Conservation (phyloP, 2,329 filamentous ascomycete species). For the Xylaria sp. region DNA sequence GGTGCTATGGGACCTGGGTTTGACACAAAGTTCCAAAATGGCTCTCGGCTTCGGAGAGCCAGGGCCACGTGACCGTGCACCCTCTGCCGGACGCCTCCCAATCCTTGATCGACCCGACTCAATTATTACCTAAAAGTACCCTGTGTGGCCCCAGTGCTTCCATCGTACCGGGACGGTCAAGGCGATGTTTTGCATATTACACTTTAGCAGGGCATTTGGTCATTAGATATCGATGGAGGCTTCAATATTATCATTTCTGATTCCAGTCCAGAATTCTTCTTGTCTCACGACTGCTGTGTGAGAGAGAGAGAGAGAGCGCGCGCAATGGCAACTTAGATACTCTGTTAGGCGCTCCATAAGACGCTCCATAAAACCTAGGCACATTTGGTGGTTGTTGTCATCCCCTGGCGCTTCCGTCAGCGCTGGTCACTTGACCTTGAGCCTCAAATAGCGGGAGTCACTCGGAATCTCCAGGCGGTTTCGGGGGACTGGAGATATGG, state of each 20-base stretch:
- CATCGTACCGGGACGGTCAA: background rate
- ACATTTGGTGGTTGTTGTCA: too few relatives aligned
- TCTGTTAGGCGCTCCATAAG: too few relatives aligned
- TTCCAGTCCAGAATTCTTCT: too few relatives aligned
- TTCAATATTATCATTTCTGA: too few relatives aligned
- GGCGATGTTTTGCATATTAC: background rate
- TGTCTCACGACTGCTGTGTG: too few relatives aligned
- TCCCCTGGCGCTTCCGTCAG: too few relatives aligned
- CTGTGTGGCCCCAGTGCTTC: background rate
- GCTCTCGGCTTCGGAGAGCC: constrained; percentile 13
- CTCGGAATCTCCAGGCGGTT: background rate
- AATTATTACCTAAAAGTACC: background rate
- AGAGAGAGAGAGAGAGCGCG: too few relatives aligned
- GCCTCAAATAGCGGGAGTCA: background rate
- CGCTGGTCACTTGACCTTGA: background rate
- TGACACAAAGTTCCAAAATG: constrained; percentile 29
- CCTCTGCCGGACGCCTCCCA: background rate
- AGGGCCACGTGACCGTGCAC: constrained; percentile 17
- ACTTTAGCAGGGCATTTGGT: too few relatives aligned
- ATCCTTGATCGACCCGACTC: background rate
- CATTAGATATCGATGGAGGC: too few relatives aligned
- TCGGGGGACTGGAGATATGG: too few relatives aligned
- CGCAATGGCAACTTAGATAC: too few relatives aligned
- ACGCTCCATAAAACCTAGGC: too few relatives aligned
- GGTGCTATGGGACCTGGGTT: background rate